Base-by-base conservation (phyloP, 1,139 yeast species). In the Sugiyamaella castrensis region DNA sequence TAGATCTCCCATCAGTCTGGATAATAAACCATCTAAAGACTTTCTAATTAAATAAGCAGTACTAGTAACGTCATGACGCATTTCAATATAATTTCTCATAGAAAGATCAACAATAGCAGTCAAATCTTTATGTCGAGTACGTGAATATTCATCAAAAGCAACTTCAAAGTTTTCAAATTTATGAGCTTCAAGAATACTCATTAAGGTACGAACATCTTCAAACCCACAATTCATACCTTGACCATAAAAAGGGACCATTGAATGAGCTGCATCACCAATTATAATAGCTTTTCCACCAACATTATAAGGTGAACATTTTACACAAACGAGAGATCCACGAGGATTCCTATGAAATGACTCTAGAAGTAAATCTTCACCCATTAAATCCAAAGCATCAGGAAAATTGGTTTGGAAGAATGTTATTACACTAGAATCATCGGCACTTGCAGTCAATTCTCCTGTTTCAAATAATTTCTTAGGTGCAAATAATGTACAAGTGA, bases 211-310 rank as follows among this genome's bases (percentile, higher is more conserved):
- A 10, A 89, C 89, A 60, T 91, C 97, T 66, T 91, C 97, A 63
- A 91, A 85, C 1, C 98, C 98, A 63, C 96, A 87, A 65, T 91
- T 91, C 94, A 91, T 85, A 2, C 98, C 98, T 66, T 91, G 98
- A 7, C 97, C 97, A 61, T 89, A 91, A 64, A 91, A 91, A 11
- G 98, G 98, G 4, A 91, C 97, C 96, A 89, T 89, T 12, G 94
- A 82, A 67, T 91, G 98, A 0, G 97, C 95, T 1, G 97, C 96
- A 66, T 91, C 97, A 3, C 97, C 97, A 32, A 91, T 71, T 5
- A 91, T 70, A 11, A 91, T 71, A 12, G 83, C 82, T 52, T 79
- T 77, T 35, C 84, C 89, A 37, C 72, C 69, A 31, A 74, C 77
- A 60, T 87, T 81, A 67, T 87, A 89, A 1, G 94, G 91, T 48